Evolutionary conservation across 345 rosid genomes (phyloP).

Genomic region (Acer saccharum): DNA sequence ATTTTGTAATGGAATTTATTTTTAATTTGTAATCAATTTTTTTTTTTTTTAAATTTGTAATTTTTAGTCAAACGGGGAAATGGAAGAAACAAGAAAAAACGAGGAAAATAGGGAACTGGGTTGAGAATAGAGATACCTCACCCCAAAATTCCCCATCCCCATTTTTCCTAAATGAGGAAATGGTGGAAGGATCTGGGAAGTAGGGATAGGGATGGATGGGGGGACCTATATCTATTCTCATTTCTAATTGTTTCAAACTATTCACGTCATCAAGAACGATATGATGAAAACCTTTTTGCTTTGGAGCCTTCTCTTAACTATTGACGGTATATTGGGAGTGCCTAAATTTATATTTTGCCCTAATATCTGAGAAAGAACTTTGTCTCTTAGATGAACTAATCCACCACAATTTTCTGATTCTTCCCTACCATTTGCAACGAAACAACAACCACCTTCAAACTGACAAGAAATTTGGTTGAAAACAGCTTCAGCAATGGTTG

Average conservation of each 20-base stretch:
- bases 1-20: too few relatives aligned
- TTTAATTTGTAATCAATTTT: too few relatives aligned
- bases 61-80: too few relatives aligned
- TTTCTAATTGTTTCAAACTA: not conserved
- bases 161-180: too few relatives aligned
- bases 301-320: not conserved
- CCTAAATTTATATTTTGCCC: not conserved
- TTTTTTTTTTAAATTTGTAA: too few relatives aligned
- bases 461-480: conserved; percentile 5
- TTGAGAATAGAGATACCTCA: too few relatives aligned
- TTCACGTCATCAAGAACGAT: conserved; percentile 22
- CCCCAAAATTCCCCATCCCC: too few relatives aligned
- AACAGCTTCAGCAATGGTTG: not conserved
- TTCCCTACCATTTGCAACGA: conserved; percentile 3
- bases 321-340: not conserved
- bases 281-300: conserved; percentile 14
- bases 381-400: not conserved
- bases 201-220: too few relatives aligned
- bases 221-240: too few relatives aligned
- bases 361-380: not conserved
- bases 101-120: too few relatives aligned
- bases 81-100: too few relatives aligned
- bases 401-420: conserved; percentile 8
- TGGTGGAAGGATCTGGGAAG: too few relatives aligned
- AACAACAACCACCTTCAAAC: not conserved